Percentiles rank a stretch among this genome's conserved stretches.
These are phyloP conservation scores for Hemileccinum impolitum DNA, from an alignment of 768 basidiomycete genomes.

Conservation along the genomic window DNA sequence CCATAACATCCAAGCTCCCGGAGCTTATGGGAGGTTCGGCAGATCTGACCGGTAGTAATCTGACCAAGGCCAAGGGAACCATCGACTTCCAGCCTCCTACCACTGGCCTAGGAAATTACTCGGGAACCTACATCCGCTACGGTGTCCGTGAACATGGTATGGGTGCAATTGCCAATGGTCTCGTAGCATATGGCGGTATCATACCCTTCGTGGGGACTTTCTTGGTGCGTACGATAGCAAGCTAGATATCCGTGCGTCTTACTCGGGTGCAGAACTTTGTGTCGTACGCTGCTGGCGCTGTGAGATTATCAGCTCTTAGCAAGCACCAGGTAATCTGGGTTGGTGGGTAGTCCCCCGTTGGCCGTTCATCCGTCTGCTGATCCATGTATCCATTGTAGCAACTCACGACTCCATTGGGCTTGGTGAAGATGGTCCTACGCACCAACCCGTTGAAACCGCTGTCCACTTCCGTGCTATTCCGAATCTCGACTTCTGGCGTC, in stretches of 20 bases:
- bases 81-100: constrained; percentile 90
- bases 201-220: constrained; percentile 92
- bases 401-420: constrained; percentile 95
- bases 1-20: constrained; percentile 70
- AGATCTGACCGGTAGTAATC: constrained; percentile 88
- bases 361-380: neutral
- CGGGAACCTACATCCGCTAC: constrained; percentile 90
- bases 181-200: constrained; percentile 86
- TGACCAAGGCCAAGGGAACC: constrained; percentile 82
- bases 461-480: constrained; percentile 85
- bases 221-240: constrained; percentile 50
- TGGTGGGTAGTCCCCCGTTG: constrained; percentile 44
- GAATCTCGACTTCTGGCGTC: constrained; percentile 90
- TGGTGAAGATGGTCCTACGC: constrained; percentile 94
- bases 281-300: constrained; percentile 89
- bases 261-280: constrained; percentile 70
- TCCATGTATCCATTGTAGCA: constrained; percentile 39
- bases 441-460: constrained; percentile 91
- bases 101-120: constrained; percentile 79
- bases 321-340: constrained; percentile 93
- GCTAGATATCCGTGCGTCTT: constrained; percentile 7
- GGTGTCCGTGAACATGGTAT: constrained; percentile 98
- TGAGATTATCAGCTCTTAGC: constrained; percentile 86
- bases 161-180: constrained; percentile 93
- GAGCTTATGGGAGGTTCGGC: constrained; percentile 89